phyloP scores from a whole-genome alignment of 768 basidiomycete species.

The Lactifluus volemus region DNA sequence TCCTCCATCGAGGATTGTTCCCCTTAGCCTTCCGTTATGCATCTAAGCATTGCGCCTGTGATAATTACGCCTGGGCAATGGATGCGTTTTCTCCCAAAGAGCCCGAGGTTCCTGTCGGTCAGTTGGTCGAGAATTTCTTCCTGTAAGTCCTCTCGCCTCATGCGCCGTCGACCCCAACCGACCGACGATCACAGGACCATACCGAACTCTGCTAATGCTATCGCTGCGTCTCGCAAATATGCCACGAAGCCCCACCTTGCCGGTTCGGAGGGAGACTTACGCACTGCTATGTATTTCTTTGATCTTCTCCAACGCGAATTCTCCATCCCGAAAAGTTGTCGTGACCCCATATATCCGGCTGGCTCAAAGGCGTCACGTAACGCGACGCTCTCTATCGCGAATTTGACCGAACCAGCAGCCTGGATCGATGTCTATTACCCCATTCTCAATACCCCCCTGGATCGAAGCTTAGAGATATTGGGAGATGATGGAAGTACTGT shows the following conservation, averaged over 20 bases:
- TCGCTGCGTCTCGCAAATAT: slow-evolving; percentile 42
- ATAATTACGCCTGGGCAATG: slow-evolving; percentile 5
- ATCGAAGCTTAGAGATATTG: slow-evolving; percentile 59
- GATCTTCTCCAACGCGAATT: slow-evolving; percentile 60
- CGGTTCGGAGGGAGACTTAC: slow-evolving; percentile 45
- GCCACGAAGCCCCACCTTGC: slow-evolving; percentile 53
- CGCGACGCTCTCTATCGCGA: slow-evolving; percentile 48
- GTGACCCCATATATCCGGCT: slow-evolving; percentile 55
- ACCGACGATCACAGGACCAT: slow-evolving; percentile 32
- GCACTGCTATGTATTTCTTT: slow-evolving; percentile 59
- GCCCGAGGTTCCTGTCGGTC: slow-evolving; percentile 24
- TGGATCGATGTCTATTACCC: slow-evolving; percentile 91
- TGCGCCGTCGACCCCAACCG: not conserved
- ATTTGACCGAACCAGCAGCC: slow-evolving; percentile 44
- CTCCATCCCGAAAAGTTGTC: slow-evolving; percentile 34
- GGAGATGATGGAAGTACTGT: slow-evolving; percentile 41
- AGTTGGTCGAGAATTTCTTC: slow-evolving; percentile 36
- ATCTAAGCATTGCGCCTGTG: not conserved
- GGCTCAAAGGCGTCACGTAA: slow-evolving; percentile 59
- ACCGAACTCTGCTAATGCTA: slow-evolving; percentile 42
- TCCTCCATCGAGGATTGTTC: slow-evolving; percentile 11
- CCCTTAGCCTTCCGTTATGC: not conserved
- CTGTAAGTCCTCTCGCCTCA: slow-evolving; percentile 27
- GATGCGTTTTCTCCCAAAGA: slow-evolving; percentile 21
- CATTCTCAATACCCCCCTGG: slow-evolving; percentile 69